Evolutionary conservation across 371 early-diverging fungal genomes (phyloP).

Genomic region (Dichotomocladium elegans): DNA sequence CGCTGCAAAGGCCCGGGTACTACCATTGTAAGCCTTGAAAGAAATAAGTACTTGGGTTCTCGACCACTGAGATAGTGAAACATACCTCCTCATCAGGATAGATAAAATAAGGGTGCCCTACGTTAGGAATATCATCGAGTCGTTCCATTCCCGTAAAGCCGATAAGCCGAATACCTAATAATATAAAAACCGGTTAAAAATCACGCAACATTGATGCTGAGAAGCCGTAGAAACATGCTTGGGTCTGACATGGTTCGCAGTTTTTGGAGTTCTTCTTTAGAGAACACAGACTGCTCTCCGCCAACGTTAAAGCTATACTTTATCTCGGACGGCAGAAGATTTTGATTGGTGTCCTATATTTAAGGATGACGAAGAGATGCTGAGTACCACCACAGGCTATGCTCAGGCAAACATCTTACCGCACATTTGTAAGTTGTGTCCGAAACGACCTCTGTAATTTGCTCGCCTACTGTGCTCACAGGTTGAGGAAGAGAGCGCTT

Average conservation of each 20-base stretch:
- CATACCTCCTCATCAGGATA: slow-evolving; percentile 72
- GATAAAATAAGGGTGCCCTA: slow-evolving; percentile 64
- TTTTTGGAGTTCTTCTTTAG: slow-evolving; percentile 50
- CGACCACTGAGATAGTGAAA: too few species aligned
- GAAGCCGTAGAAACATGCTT: slow-evolving; percentile 23
- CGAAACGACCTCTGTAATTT: slow-evolving; percentile 49
- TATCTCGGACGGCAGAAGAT: slow-evolving; percentile 50
- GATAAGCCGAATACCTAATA: slow-evolving; percentile 53
- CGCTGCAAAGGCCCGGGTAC: slow-evolving; percentile 62
- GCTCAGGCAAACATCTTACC: too few species aligned
- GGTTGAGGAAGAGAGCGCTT: slow-evolving; percentile 35
- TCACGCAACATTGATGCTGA: too few species aligned
- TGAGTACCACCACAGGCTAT: too few species aligned
- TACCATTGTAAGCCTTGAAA: slow-evolving; percentile 28
- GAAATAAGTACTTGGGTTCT: background rate
- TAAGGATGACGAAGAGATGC: background rate
- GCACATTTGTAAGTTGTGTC: slow-evolving; percentile 55
- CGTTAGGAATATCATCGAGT: slow-evolving; percentile 49
- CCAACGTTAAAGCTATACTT: slow-evolving; percentile 55
- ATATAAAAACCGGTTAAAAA: background rate
- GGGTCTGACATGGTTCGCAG: slow-evolving; percentile 49
- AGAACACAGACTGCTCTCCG: slow-evolving; percentile 55
- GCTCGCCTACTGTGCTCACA: slow-evolving; percentile 46
- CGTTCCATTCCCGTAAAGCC: slow-evolving; percentile 56
- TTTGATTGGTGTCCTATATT: slow-evolving; percentile 47